Base-by-base conservation (phyloP, 1,139 yeast genomes). In the Suhomyces maxii region DNA sequence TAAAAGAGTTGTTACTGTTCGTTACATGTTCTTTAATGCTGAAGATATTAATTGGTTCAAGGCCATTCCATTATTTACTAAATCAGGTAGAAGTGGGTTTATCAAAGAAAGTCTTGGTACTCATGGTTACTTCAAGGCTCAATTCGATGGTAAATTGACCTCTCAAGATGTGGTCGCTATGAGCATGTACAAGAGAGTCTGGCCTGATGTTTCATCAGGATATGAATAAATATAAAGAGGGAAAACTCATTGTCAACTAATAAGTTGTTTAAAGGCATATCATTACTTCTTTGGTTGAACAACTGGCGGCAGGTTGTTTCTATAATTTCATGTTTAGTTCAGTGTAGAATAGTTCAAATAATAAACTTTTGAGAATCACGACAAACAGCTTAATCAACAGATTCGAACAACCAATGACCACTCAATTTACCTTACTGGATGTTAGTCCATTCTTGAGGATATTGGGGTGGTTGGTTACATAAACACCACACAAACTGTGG, bases 101-200 rank as follows among this genome's bases (percentile, higher is more conserved):
- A 89, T 95, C 65, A 91, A 89, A 67, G 98, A 93, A 65, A 82
- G 91, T 64, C 78, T 95, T 70, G 99, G 99, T 70, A 95, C 99
- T 3, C 99, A 95, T 67, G 99, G 99, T 53, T 89, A 93, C 71
- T 91, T 86, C 78, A 95, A 95, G 71, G 97, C 97, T 23, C 87
- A 89, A 18, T 95, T 95, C 61, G 98, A 95, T 64, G 95, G 95
- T 47, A 88, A 85, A 60, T 75, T 95, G 58, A 82, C 89, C 40
- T 88, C 97, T 0, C 97, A 91, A 69, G 99, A 95, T 67, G 84
- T 89, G 11, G 84, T 93, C 38, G 97, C 91, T 31, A 89, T 95
- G 98, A 85, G 97, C 38, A 70, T 95, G 57, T 93, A 87, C 72
- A 91, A 89, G 71, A 83, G 99, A 60, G 85, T 86, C 49, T 95